Conservation (phyloP, 805 yeast genomes). For the Maudiozyma saulgeensis region DNA sequence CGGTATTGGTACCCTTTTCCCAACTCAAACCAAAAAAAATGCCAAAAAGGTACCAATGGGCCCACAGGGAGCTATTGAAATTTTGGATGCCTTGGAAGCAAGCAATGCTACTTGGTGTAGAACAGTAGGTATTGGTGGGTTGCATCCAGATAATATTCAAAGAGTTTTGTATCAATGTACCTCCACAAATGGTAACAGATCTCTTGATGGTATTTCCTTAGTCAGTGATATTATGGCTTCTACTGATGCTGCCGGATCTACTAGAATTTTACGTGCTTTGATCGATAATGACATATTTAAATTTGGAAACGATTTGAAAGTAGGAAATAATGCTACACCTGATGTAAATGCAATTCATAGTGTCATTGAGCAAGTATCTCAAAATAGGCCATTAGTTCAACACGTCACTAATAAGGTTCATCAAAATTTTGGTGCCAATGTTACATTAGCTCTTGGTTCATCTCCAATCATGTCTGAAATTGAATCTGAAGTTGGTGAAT, state of each 20-base stretch:
- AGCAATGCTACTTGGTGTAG: slow-evolving; percentile 33
- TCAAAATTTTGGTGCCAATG: slow-evolving; percentile 79
- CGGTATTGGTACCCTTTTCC: slow-evolving; percentile 74
- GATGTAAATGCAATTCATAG: slow-evolving; percentile 4
- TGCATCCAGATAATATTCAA: slow-evolving; percentile 53
- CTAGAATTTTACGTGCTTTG: slow-evolving; percentile 31
- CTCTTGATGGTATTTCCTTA: slow-evolving; percentile 75
- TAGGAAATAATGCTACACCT: background rate
- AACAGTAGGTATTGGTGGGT: slow-evolving; percentile 77
- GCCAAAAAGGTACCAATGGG: slow-evolving; percentile 54
- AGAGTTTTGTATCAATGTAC: slow-evolving; percentile 44
- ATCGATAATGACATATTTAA: slow-evolving; percentile 13
- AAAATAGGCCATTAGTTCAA: slow-evolving; percentile 57
- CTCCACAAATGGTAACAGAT: slow-evolving; percentile 33
- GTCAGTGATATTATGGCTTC: slow-evolving; percentile 79
- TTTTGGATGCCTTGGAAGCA: slow-evolving; percentile 39
- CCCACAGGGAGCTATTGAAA: slow-evolving; percentile 49
- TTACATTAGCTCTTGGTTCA: slow-evolving; percentile 72
- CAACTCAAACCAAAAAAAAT: slow-evolving; percentile 61
- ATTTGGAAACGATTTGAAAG: slow-evolving; percentile 3
- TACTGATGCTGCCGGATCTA: slow-evolving; percentile 41
- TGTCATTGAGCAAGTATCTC: slow-evolving; percentile 19
- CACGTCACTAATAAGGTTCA: slow-evolving; percentile 88
- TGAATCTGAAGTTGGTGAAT: slow-evolving; percentile 53
- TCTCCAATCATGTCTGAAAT: slow-evolving; percentile 86